Percentiles rank a stretch among this genome's conserved stretches.
Evolutionary conservation across 768 basidiomycete species (phyloP).

Genomic region (Phanerochaete sordida): DNA sequence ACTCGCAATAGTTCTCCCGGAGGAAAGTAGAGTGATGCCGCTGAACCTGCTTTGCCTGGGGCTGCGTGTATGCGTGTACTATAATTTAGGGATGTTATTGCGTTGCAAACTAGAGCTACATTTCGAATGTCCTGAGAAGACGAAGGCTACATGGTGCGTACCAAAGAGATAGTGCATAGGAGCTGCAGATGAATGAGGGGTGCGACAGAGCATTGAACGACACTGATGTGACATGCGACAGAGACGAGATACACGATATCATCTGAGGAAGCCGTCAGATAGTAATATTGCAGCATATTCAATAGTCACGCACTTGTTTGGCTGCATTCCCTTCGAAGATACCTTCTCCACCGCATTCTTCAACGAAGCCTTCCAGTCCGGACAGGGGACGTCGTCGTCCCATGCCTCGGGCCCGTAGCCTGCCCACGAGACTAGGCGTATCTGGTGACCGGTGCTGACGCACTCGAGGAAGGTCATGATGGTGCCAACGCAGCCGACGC

Average conservation of each 20-base stretch:
- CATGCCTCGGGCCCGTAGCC: slow-evolving; percentile 1
- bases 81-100: background rate
- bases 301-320: background rate
- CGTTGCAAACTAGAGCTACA: background rate
- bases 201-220: too few relatives aligned
- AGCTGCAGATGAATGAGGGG: too few relatives aligned
- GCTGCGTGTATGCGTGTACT: background rate
- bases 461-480: slow-evolving; percentile 8
- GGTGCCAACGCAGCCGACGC: slow-evolving; percentile 4
- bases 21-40: background rate
- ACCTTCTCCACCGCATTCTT: background rate
- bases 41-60: background rate
- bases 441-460: background rate
- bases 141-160: too few relatives aligned
- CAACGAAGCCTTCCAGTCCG: background rate
- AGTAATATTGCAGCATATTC: background rate
- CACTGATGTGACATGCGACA: too few relatives aligned
- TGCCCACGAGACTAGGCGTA: background rate
- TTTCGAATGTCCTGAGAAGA: background rate
- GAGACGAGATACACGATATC: background rate
- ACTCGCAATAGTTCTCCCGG: slow-evolving; percentile 8
- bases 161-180: too few relatives aligned
- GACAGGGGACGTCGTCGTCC: background rate
- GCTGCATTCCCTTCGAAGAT: background rate
- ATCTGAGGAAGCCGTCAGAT: background rate